phyloP scores from a whole-genome alignment of 345 rosid species.

The Trapa incisa region DNA sequence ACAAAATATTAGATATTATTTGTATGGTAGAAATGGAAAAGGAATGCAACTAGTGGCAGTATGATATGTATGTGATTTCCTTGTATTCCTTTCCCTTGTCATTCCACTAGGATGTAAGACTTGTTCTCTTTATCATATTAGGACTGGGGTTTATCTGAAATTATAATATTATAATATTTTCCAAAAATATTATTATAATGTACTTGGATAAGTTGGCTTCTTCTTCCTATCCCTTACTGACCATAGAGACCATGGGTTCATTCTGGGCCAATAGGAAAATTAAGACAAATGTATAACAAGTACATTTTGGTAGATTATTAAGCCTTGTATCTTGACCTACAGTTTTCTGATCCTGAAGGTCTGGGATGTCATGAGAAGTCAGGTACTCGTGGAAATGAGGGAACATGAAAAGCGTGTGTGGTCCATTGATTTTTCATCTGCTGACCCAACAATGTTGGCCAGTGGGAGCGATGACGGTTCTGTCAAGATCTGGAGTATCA shows the following conservation, averaged over 20 bases:
- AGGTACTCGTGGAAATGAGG: slow-evolving; percentile 61
- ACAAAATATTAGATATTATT: not conserved
- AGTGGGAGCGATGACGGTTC: slow-evolving; percentile 95
- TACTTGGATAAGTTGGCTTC: not conserved
- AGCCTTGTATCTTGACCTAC: slow-evolving; percentile 6
- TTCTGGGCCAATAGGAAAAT: not conserved
- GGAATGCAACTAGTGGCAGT: not conserved
- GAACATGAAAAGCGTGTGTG: slow-evolving; percentile 93
- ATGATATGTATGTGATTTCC: not conserved
- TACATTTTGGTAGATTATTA: not conserved
- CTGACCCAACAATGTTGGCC: slow-evolving; percentile 86
- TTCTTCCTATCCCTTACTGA: not conserved
- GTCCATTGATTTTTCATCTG: slow-evolving; percentile 83
- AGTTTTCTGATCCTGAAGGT: slow-evolving; percentile 24
- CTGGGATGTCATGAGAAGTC: slow-evolving; percentile 94
- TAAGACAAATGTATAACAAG: not conserved
- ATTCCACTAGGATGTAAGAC: not conserved
- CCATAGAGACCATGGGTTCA: not conserved
- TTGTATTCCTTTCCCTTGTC: not conserved
- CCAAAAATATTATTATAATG: not conserved
- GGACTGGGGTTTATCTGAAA: not conserved
- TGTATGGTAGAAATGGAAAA: not conserved
- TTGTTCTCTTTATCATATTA: not conserved
- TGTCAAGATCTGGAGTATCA: slow-evolving; percentile 98
- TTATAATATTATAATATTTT: not conserved